Percentiles rank a stretch among this genome's conserved stretches.
Evolutionary conservation across 164 flowering plant genomes (phyloP).

Genomic region (Chimonanthus salicifolius): DNA sequence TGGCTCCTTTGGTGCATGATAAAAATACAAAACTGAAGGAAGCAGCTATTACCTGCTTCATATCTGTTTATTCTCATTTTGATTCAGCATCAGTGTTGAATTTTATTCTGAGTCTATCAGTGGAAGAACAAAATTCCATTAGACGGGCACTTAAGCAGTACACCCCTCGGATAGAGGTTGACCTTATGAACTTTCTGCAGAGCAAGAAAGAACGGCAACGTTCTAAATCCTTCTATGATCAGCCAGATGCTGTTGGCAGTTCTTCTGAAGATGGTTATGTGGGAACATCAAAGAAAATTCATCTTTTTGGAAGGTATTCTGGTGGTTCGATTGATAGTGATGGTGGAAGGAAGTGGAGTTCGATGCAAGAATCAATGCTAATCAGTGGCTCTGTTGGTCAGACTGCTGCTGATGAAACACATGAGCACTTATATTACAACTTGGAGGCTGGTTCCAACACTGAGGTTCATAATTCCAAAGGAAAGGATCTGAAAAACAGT

Average conservation of each 20-base stretch:
- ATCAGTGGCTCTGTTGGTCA: constrained; percentile 37
- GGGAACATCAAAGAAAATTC: constrained; percentile 52
- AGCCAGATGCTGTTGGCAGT: constrained; percentile 75
- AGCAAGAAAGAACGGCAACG: constrained; percentile 85
- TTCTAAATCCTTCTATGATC: constrained; percentile 70
- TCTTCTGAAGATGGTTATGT: constrained; percentile 92
- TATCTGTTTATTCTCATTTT: constrained; percentile 77
- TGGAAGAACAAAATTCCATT: constrained; percentile 92
- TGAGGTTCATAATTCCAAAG: constrained; percentile 35
- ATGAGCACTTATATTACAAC: constrained; percentile 36
- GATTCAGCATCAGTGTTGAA: constrained; percentile 77
- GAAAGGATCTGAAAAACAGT: constrained; percentile 37
- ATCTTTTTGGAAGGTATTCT: constrained; percentile 70
- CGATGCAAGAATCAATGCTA: constrained; percentile 55
- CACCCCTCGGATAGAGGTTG: constrained; percentile 98
- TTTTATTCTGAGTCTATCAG: constrained; percentile 84
- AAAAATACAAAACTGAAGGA: constrained; percentile 92
- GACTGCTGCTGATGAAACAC: constrained; percentile 45
- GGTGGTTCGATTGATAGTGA: constrained; percentile 76
- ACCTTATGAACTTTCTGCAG: constrained; percentile 85
- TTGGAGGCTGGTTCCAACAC: constrained; percentile 34
- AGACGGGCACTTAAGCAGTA: constrained; percentile 93
- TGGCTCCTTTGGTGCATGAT: constrained; percentile 75
- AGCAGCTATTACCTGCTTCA: constrained; percentile 83
- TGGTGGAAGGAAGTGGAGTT: constrained; percentile 77